Conservation (phyloP, 495 filamentous ascomycete genomes). For the Penicillium flavigenum region DNA sequence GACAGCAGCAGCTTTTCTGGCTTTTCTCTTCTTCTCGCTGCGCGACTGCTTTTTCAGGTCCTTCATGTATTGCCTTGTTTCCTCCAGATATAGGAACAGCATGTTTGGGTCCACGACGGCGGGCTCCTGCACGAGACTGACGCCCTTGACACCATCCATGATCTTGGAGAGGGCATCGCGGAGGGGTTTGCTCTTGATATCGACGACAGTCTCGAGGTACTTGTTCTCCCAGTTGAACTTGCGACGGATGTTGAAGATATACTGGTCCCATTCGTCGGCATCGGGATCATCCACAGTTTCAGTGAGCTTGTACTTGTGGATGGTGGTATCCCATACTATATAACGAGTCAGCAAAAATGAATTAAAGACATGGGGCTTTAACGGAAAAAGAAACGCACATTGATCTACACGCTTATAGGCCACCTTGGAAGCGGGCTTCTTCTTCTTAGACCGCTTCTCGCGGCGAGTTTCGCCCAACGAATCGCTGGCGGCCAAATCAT, state of each 20-base stretch:
- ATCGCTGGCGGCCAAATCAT: slow-evolving; percentile 16
- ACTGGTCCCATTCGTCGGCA: slow-evolving; percentile 78
- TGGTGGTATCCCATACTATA: slow-evolving; percentile 71
- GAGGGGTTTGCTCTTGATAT: slow-evolving; percentile 82
- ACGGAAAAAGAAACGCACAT: slow-evolving; percentile 36
- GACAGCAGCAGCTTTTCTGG: slow-evolving; percentile 53
- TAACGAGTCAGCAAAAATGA: neutral
- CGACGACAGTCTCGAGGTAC: slow-evolving; percentile 72
- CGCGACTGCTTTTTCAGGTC: slow-evolving; percentile 60
- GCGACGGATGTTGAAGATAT: slow-evolving; percentile 81
- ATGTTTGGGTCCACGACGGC: slow-evolving; percentile 81
- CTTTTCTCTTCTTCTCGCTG: slow-evolving; percentile 66
- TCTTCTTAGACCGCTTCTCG: slow-evolving; percentile 34
- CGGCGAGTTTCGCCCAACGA: slow-evolving; percentile 17
- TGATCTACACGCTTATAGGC: slow-evolving; percentile 89
- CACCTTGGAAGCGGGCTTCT: slow-evolving; percentile 61
- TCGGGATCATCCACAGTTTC: slow-evolving; percentile 72
- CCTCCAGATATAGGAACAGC: slow-evolving; percentile 84
- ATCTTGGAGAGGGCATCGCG: slow-evolving; percentile 71
- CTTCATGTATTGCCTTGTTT: slow-evolving; percentile 65
- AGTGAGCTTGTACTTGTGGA: slow-evolving; percentile 79
- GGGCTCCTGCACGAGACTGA: slow-evolving; percentile 77
- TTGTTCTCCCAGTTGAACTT: slow-evolving; percentile 89
- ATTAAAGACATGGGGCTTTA: neutral
- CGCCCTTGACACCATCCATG: slow-evolving; percentile 77